A percentile compares a stretch with the other conserved stretches of the same genome.
Evolutionary conservation across 2,329 filamentous ascomycete genomes (phyloP).

Genomic region (Verticillium klebahnii): DNA sequence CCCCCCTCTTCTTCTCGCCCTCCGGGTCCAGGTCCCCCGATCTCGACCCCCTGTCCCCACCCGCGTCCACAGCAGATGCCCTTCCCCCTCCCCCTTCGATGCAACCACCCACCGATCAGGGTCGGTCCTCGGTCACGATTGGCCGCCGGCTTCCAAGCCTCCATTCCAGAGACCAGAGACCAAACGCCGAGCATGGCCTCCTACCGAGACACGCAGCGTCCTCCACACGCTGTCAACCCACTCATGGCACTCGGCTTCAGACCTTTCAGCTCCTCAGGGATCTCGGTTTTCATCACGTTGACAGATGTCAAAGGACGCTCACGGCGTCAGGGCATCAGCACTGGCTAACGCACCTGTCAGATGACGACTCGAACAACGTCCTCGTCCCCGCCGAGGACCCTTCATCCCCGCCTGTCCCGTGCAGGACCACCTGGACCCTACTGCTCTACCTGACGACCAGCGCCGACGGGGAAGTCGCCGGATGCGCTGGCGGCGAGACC

Average conservation of each 20-base stretch:
- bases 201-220: neutral
- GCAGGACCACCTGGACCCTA: slow-evolving; percentile 85
- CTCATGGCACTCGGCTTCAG: neutral
- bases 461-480: slow-evolving; percentile 37
- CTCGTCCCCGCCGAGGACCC: slow-evolving; percentile 22
- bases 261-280: neutral
- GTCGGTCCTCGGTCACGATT: neutral
- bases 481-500: slow-evolving; percentile 81
- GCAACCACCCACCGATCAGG: neutral
- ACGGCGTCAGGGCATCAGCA: neutral
- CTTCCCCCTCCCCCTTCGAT: neutral
- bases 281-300: neutral
- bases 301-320: neutral
- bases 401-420: slow-evolving; percentile 25
- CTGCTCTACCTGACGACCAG: slow-evolving; percentile 80
- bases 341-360: slow-evolving; percentile 35
- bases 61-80: neutral
- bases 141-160: neutral
- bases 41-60: no score
- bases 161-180: neutral
- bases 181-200: neutral
- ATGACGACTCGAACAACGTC: slow-evolving; percentile 81
- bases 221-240: neutral
- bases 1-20: neutral
- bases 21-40: no score